These are phyloP conservation scores for Scedosporium minutisporum DNA, from an alignment of 2,329 filamentous ascomycete genomes.

Conservation along the genomic window DNA sequence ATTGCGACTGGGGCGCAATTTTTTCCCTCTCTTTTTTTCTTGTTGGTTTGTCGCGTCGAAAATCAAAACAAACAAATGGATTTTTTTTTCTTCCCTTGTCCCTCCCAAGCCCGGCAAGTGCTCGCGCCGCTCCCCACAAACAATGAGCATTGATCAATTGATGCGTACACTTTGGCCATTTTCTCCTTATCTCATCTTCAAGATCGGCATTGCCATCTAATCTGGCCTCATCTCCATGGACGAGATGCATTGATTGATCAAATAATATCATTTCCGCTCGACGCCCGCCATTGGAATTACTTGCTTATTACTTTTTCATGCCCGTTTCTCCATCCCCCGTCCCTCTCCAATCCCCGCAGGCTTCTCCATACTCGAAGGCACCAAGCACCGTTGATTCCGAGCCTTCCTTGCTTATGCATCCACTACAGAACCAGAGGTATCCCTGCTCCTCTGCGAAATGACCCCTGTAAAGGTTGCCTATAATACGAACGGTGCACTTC, in stretches of 20 bases:
- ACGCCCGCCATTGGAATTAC: background rate
- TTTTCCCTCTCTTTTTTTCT: background rate
- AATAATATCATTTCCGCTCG: background rate
- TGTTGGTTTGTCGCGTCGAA: background rate
- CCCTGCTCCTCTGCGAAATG: background rate
- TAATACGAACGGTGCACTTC: background rate
- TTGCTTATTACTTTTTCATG: constrained; percentile 1
- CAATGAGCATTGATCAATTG: background rate
- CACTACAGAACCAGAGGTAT: background rate
- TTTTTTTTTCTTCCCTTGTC: background rate
- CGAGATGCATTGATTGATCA: background rate
- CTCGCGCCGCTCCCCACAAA: background rate
- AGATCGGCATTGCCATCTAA: background rate
- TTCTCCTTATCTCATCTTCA: background rate
- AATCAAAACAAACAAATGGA: constrained; percentile 5
- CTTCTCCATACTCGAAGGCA: too few relatives aligned
- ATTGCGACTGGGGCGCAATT: background rate
- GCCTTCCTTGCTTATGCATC: background rate
- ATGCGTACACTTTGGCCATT: background rate
- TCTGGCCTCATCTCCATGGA: background rate
- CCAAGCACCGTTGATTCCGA: background rate
- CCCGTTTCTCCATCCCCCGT: background rate
- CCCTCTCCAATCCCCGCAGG: background rate
- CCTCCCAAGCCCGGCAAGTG: background rate
- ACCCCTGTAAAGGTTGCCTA: background rate